Evolutionary conservation across 768 basidiomycete genomes (phyloP), one percentile per base, ranked within the genome.

Genomic region (Rossbeevera mucosa): DNA sequence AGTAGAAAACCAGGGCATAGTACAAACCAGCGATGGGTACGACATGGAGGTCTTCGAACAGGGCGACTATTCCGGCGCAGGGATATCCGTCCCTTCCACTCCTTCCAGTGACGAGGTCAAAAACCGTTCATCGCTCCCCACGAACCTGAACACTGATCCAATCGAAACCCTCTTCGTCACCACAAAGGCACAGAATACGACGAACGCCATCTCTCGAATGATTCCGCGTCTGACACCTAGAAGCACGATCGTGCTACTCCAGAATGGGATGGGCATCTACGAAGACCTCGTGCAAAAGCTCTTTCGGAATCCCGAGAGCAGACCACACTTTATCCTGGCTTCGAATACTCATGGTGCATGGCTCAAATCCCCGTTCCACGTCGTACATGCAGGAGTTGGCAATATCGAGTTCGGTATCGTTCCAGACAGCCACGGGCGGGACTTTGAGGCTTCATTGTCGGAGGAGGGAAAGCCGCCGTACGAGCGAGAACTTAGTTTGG

Each of bases 181-280:
- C 38, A 81, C 88, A 49, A 95, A 94, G 67, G 86, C 91, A 1
- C 76, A 83, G 14, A 73, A 78, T 8, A 88, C 87, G 4, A 47
- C 85, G 4, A 62, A 67, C 3, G 82, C 86, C 4, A 58, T 99
- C 30, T 66, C 69, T 16, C 63, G 67, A 0, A 78, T 97, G 50
- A 69, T 78, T 16, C 81, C 80, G 12, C 80, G 92, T 16, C 70
- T 97, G 18, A 74, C 77, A 4, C 64, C 77, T 0, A 67, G 78
- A 46, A 88, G 86, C 41, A 95, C 94, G 30, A 83, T 98, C 57
- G 89, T 95, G 2, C 79, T 99, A n/a, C 70, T 97, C 48, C 91
- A 95, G 63, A 95, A 95, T 65, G 95, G 95, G 22, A 89, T 96
- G 84, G 95, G 93, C 11, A 72, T 94, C 8, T 90, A 92, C 67